These are phyloP conservation scores for Petrea volubilis DNA, from an alignment of 257 asterid genomes.

Conservation along the genomic window DNA sequence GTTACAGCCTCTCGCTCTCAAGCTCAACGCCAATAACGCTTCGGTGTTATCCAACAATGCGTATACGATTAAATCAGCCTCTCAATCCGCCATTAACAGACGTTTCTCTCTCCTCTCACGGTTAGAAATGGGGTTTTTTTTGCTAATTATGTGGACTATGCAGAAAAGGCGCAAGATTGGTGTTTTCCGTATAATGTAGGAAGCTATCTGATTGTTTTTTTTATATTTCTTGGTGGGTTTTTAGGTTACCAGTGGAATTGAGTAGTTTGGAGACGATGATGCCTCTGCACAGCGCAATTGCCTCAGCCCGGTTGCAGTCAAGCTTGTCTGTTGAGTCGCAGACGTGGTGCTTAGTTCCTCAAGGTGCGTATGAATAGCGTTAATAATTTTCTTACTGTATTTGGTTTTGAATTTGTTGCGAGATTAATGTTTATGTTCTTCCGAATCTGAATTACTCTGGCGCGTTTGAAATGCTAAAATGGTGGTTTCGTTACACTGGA, in stretches of 20 bases:
- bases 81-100: constrained; percentile 35
- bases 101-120: constrained; percentile 46
- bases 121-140: constrained; percentile 22
- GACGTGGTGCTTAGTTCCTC: constrained; percentile 62
- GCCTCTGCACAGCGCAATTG: constrained; percentile 68
- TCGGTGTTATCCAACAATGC: constrained; percentile 6
- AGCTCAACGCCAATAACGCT: constrained; percentile 24
- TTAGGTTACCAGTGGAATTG: constrained; percentile 66
- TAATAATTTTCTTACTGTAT: not conserved
- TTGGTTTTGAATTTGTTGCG: not conserved
- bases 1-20: constrained; percentile 29
- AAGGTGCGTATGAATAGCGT: constrained; percentile 36
- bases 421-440: not conserved
- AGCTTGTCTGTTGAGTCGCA: constrained; percentile 54
- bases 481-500: not conserved
- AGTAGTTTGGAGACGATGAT: constrained; percentile 53
- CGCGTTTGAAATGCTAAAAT: not conserved
- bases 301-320: constrained; percentile 58
- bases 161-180: not conserved
- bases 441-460: not conserved
- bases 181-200: not conserved
- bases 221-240: constrained; percentile 7
- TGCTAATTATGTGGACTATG: not conserved
- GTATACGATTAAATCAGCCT: constrained; percentile 28
- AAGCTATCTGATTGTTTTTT: not conserved